These are phyloP conservation scores for Ogataea ramenticola DNA, from an alignment of 805 yeast species.

Conservation along the genomic window DNA sequence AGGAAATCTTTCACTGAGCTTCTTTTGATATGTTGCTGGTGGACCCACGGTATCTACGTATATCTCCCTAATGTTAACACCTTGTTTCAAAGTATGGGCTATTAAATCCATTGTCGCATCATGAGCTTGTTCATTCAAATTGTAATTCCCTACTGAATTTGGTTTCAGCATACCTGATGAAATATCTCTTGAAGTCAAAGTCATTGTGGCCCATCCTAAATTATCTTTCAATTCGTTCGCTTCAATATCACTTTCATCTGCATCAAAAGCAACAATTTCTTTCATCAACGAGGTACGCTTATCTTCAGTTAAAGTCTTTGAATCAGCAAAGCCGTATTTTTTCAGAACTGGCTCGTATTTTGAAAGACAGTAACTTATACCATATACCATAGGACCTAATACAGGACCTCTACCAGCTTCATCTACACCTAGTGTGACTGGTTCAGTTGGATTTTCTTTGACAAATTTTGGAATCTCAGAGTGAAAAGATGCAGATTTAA, in stretches of 20 bases:
- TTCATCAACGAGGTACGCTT: slow-evolving; percentile 57
- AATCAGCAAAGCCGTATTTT: slow-evolving; percentile 83
- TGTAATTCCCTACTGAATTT: slow-evolving; percentile 49
- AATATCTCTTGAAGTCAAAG: slow-evolving; percentile 82
- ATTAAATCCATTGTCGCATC: slow-evolving; percentile 84
- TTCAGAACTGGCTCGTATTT: slow-evolving; percentile 38
- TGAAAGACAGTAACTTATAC: slow-evolving; percentile 68
- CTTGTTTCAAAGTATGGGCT: slow-evolving; percentile 49
- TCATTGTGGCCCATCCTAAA: slow-evolving; percentile 84
- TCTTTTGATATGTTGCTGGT: slow-evolving; percentile 74
- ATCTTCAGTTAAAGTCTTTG: slow-evolving; percentile 75
- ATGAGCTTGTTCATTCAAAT: slow-evolving; percentile 93
- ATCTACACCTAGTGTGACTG: slow-evolving; percentile 79
- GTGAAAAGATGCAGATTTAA: slow-evolving; percentile 39
- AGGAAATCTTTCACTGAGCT: slow-evolving; percentile 66
- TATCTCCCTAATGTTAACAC: slow-evolving; percentile 61
- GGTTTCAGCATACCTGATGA: slow-evolving; percentile 81
- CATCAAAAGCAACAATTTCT: slow-evolving; percentile 28
- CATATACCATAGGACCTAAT: slow-evolving; percentile 96
- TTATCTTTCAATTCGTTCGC: slow-evolving; percentile 39
- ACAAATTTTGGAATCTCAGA: slow-evolving; percentile 42
- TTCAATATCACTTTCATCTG: slow-evolving; percentile 35
- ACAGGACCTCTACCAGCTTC: slow-evolving; percentile 99
- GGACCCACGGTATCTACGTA: slow-evolving; percentile 98
- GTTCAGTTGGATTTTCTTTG: slow-evolving; percentile 23